Evolutionary conservation across 2,329 filamentous ascomycete species (phyloP).

Genomic region (Colletotrichum coccodes): DNA sequence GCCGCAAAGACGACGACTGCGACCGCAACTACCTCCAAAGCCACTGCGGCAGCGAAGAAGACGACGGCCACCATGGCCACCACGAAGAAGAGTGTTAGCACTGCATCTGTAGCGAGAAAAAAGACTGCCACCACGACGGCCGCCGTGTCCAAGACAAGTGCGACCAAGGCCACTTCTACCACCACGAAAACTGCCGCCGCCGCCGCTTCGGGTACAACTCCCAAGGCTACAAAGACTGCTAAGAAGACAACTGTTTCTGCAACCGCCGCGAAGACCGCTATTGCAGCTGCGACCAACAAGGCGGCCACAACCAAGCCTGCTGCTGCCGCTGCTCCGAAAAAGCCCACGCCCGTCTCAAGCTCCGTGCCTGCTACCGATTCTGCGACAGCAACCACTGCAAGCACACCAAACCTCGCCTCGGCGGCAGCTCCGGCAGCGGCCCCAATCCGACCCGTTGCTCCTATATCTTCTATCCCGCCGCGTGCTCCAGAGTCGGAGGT

Average conservation of each 20-base stretch:
- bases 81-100: conserved; percentile 29
- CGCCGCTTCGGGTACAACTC: background rate
- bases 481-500: background rate
- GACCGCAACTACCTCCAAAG: conserved; percentile 3
- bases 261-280: background rate
- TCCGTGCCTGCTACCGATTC: background rate
- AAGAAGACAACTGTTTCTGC: conserved; percentile 20
- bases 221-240: background rate
- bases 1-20: conserved; percentile 4
- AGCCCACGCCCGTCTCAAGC: background rate
- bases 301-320: background rate
- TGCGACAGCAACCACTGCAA: background rate
- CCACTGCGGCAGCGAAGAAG: background rate
- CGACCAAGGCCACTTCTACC: background rate
- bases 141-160: background rate
- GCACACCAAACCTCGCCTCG: background rate
- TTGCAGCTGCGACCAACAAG: conserved; percentile 2
- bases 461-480: background rate
- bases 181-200: background rate
- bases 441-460: background rate
- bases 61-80: conserved; percentile 2
- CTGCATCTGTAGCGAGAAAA: conserved; percentile 12
- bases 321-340: background rate
- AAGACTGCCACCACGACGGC: background rate
- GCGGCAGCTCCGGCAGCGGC: background rate